A percentile compares a stretch with the other conserved stretches of the same genome.
phyloP scores from a whole-genome alignment of 2,329 filamentous ascomycete species.

The Akanthomyces muscarius region DNA sequence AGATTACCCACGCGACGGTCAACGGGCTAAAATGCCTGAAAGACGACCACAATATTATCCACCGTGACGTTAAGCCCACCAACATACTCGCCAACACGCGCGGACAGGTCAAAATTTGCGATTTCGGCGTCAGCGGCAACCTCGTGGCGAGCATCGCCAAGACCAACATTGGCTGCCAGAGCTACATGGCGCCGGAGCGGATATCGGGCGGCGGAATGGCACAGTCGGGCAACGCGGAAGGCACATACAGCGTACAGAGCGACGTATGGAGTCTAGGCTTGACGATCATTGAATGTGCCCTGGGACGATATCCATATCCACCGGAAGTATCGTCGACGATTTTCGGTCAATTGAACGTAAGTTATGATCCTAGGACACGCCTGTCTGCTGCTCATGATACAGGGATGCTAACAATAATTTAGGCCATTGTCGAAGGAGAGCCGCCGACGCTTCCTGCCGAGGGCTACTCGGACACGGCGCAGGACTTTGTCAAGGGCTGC shows the following conservation, averaged over 20 bases:
- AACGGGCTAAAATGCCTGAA: slow-evolving; percentile 91
- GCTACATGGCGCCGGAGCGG: slow-evolving; percentile 96
- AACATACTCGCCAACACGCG: slow-evolving; percentile 90
- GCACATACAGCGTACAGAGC: slow-evolving; percentile 95
- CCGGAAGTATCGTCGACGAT: slow-evolving; percentile 98
- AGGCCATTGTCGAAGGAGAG: slow-evolving; percentile 98
- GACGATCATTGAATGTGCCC: slow-evolving; percentile 92
- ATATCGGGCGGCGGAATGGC: slow-evolving; percentile 84
- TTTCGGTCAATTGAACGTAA: slow-evolving; percentile 92
- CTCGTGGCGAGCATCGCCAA: slow-evolving; percentile 95
- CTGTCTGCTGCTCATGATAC: not conserved
- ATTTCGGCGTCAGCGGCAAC: slow-evolving; percentile 96
- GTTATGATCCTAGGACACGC: slow-evolving; percentile 36
- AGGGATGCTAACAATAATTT: slow-evolving; percentile 17
- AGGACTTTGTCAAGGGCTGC: slow-evolving; percentile 83
- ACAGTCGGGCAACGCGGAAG: slow-evolving; percentile 63
- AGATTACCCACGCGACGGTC: slow-evolving; percentile 85
- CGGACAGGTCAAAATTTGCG: slow-evolving; percentile 95
- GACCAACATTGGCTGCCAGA: slow-evolving; percentile 98
- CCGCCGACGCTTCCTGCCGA: slow-evolving; percentile 79
- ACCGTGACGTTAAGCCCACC: slow-evolving; percentile 97
- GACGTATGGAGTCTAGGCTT: slow-evolving; percentile 96
- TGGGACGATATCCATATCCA: slow-evolving; percentile 92
- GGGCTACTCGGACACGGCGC: slow-evolving; percentile 73
- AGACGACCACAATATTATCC: slow-evolving; percentile 98